These are phyloP conservation scores for Coemansia sp. DNA, from an alignment of 192 early-diverging fungal genomes.

Conservation along the genomic window DNA sequence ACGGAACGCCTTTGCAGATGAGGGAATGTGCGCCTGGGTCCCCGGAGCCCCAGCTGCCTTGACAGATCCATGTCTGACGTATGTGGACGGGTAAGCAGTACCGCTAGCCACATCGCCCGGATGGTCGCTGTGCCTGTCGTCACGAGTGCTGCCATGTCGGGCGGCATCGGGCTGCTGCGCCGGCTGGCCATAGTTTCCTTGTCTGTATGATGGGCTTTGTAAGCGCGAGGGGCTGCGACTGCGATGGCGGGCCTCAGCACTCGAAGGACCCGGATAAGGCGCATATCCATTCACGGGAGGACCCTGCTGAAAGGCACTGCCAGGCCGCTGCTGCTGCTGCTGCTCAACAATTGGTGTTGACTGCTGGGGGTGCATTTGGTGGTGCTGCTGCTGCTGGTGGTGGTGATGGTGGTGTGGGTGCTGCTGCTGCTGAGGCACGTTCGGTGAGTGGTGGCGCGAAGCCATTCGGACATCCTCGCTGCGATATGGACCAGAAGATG, in stretches of 20 bases:
- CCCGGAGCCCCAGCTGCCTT: background rate
- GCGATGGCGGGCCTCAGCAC: constrained; percentile 8
- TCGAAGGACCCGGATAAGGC: constrained; percentile 15
- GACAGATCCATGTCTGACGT: constrained; percentile 9
- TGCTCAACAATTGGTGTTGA: constrained; percentile 20
- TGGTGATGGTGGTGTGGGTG: no score
- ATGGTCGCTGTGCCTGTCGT: constrained; percentile 11
- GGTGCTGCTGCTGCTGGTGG: no score
- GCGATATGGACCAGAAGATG: constrained; percentile 26
- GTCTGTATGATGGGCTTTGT: constrained; percentile 25
- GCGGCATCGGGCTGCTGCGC: background rate
- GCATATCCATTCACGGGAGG: constrained; percentile 44
- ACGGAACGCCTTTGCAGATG: background rate
- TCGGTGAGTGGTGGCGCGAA: constrained; percentile 44
- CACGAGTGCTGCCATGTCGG: background rate
- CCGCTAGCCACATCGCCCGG: background rate
- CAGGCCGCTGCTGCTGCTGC: background rate
- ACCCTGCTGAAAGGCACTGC: constrained; percentile 36
- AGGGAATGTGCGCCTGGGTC: background rate
- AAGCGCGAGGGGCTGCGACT: constrained; percentile 27
- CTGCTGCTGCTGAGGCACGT: constrained; percentile 15
- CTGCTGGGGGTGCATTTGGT: constrained; percentile 7
- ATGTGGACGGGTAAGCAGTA: background rate
- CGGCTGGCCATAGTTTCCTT: constrained; percentile 16
- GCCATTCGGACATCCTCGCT: constrained; percentile 18